Base-by-base conservation (phyloP, 1,284 basidiomycete species). In the Acaromyces ingoldii region DNA sequence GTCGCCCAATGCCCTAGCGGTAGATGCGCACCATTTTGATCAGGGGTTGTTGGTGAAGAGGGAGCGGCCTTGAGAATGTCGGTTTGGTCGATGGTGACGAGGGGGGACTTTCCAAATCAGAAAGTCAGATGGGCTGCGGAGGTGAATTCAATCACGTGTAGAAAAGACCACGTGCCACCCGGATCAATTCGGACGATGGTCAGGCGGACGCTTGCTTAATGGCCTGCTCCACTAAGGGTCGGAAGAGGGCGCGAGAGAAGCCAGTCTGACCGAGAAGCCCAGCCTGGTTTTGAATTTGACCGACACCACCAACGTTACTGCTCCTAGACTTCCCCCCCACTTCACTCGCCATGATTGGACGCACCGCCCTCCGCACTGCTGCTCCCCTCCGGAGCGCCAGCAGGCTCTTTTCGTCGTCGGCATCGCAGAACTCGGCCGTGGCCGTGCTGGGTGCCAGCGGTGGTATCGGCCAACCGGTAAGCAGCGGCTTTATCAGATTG, bases 371-470 rank as follows among this genome's bases (percentile, higher is more conserved):
- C 31, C 65, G 64, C 29, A 46, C 58, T 40, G 60, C 63, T 45
- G 42, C 49, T 41, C 53, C 57, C 37, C 55, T 54, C 57, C 64
- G 42, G n/a, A 29, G 59, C 51, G 34, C 57, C 34, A 29, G 61
- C 40, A 84, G 88, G 67, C 78, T 82, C 58, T 92, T 92, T 81
- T 89, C 88, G 51, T 84, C 88, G 37, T 87, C 87, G 42, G 80
- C 83, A 30, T 75, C 83, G 46, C 82, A 84, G 71, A 82, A 83
- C 72, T 85, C 84, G 56, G 88, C 88, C 79, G 89, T 91, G 73
- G 86, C 87, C 44, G 89, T 93, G 47, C 86, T 92, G 76, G 90
- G 90, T 71, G 90, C 90, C 60, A 62, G 70, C 72, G 79, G 79
- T 81, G 90, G 90, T 78, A 92, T 92, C 75, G 89, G 89, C 75